These are phyloP conservation scores for Leccinum angustisporum DNA, from an alignment of 1,284 basidiomycete species.

Conservation along the genomic window DNA sequence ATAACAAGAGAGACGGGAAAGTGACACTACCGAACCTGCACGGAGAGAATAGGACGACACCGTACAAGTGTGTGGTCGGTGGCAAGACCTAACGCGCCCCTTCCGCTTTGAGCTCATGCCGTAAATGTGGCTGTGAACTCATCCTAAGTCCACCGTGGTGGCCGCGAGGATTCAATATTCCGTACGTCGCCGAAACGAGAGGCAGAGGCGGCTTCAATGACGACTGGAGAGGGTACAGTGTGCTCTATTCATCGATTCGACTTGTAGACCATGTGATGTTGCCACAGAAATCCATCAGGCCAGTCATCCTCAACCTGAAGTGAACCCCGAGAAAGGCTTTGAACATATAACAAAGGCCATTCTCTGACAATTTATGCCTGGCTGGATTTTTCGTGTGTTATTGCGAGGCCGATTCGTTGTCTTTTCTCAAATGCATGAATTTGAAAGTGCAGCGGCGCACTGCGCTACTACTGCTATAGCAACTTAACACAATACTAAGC, in stretches of 20 bases:
- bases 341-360: neutral
- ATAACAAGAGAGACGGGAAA: constrained; percentile 38
- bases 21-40: constrained; percentile 15
- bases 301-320: neutral
- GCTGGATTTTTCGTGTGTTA: neutral
- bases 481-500: neutral
- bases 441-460: neutral
- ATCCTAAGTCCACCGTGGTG: neutral
- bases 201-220: neutral
- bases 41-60: constrained; percentile 14
- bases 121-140: constrained; percentile 34
- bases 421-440: neutral
- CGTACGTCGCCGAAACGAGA: neutral
- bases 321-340: neutral
- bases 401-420: neutral
- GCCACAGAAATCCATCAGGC: neutral
- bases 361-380: neutral
- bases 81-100: constrained; percentile 33
- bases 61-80: constrained; percentile 28
- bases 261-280: neutral
- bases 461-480: neutral
- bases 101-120: constrained; percentile 29
- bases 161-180: neutral
- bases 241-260: neutral
- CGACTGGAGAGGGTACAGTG: neutral